Base-by-base conservation (phyloP, 2,329 filamentous ascomycete species). In the Pseudopithomyces maydicus region DNA sequence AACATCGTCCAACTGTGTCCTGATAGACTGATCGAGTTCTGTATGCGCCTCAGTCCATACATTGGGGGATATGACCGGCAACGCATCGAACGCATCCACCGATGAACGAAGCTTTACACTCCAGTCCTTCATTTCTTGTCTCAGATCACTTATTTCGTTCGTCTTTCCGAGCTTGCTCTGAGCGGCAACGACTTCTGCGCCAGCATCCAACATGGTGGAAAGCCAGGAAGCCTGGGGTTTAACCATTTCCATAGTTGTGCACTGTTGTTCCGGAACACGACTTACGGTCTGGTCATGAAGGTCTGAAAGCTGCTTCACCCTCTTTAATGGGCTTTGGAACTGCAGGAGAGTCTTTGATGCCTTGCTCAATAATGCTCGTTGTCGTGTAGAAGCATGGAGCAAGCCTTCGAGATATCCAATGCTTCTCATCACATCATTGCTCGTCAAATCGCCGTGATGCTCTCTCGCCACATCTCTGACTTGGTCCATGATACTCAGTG, bases 351-450 rank as follows among this genome's bases (percentile, higher is more conserved):
- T 68, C 17, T 59, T 48, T 6, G 58, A 54, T 41, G 71, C 66
- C 32, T 61, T 69, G 51, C 62, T 74, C 63, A 41, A 79, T 6
- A 78, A 74, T 45, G 73, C 74, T 56, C 89, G 82, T 72, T 93
- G 90, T 3, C 79, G 76, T 12, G 91, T 70, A 1, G 85, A 73
- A n/a, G 87, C 78, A 57, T 88, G 83, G 29, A 98, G 79, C 57
- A 97, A 82, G 23, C 93, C 92, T 73, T 99, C 95, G n/a, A 97
- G 80, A 62, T 91, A 91, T 0, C 92, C 92, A 47, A 90, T 84
- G 71, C 92, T 93, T 69, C 93, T 85, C 41, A 85, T 83, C 7
- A 95, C 84, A 66, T 97, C 92, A 8, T 91, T 88, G 41, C 87
- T 84, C 43, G 90, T 96, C 38, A 99, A 78, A 62, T 99, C 96